Evolutionary conservation across 805 yeast genomes (phyloP).

Genomic region (Maudiozyma pseudohumilis): DNA sequence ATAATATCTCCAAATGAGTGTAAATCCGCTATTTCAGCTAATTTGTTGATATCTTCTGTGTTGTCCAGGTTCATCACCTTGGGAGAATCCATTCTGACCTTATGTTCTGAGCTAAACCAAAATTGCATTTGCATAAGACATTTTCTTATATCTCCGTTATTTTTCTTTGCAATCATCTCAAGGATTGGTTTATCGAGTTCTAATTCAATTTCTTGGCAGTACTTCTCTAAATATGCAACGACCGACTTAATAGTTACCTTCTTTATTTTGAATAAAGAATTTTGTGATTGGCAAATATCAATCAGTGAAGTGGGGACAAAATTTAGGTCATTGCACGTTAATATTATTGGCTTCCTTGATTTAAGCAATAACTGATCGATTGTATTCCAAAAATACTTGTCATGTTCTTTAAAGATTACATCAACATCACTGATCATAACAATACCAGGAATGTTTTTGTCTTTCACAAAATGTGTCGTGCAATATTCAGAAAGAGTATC

Average conservation of each 20-base stretch:
- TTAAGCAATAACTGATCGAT: slow-evolving; percentile 50
- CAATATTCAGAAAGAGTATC: slow-evolving; percentile 65
- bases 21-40: slow-evolving; percentile 11
- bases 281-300: slow-evolving; percentile 36
- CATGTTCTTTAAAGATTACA: slow-evolving; percentile 61
- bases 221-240: slow-evolving; percentile 30
- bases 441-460: slow-evolving; percentile 42
- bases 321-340: slow-evolving; percentile 47
- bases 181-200: slow-evolving; percentile 28
- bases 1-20: slow-evolving; percentile 17
- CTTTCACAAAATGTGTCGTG: slow-evolving; percentile 72
- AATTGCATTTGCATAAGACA: slow-evolving; percentile 38
- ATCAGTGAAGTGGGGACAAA: slow-evolving; percentile 41
- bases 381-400: slow-evolving; percentile 71
- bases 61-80: neutral
- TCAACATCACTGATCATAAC: slow-evolving; percentile 84
- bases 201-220: slow-evolving; percentile 23
- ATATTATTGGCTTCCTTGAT: slow-evolving; percentile 58
- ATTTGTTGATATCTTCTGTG: slow-evolving; percentile 1
- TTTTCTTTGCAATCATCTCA: slow-evolving; percentile 19
- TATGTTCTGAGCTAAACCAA: slow-evolving; percentile 6
- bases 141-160: slow-evolving; percentile 37
- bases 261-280: slow-evolving; percentile 30
- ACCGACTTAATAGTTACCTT: slow-evolving; percentile 18
- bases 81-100: neutral